Evolutionary conservation across 2,329 filamentous ascomycete genomes (phyloP).

Genomic region (Trichoderma afroharzianum): DNA sequence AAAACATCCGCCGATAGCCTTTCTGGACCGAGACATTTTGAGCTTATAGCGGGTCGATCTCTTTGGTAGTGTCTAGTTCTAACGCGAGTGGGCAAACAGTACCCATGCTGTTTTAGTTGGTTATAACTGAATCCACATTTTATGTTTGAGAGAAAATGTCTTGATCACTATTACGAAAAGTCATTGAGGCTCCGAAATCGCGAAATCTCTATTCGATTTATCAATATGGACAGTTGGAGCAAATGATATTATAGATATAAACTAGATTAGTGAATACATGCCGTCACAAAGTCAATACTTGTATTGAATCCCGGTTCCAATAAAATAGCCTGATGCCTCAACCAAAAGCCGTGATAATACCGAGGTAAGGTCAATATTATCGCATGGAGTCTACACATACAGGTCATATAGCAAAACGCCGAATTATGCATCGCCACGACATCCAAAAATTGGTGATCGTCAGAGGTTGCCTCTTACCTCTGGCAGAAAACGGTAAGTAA

Average conservation of each 20-base stretch:
- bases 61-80: background rate
- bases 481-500: background rate
- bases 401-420: background rate
- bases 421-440: background rate
- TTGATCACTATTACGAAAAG: background rate
- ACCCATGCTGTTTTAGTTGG: background rate
- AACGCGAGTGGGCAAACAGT: slow-evolving; percentile 1
- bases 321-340: background rate
- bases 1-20: slow-evolving; percentile 9
- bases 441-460: background rate
- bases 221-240: background rate
- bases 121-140: background rate
- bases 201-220: background rate
- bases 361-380: background rate
- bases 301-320: background rate
- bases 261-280: background rate
- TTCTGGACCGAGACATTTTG: background rate
- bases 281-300: background rate
- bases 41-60: background rate
- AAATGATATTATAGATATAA: background rate
- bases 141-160: background rate
- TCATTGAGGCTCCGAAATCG: background rate
- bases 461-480: background rate
- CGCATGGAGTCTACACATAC: background rate
- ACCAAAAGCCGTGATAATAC: background rate